Conservation (phyloP, 2,329 filamentous ascomycete species). For the Fusarium domesticum region DNA sequence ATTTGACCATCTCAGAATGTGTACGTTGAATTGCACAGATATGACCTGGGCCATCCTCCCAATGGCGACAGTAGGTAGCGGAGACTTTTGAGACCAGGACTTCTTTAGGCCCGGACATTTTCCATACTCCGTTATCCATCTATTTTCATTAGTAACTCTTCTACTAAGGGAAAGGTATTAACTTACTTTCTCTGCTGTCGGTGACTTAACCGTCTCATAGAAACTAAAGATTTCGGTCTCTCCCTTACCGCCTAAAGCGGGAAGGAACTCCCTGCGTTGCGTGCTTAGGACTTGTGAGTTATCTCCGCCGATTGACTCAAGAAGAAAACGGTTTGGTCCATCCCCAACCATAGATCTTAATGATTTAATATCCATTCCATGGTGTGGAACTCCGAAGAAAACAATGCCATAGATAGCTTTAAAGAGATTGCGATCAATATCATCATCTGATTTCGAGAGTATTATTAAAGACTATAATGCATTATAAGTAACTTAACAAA, state of each 20-base stretch:
- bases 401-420: conserved; percentile 5
- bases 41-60: conserved; percentile 18
- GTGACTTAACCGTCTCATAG: conserved; percentile 23
- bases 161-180: neutral
- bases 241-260: conserved; percentile 9
- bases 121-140: conserved; percentile 20
- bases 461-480: conserved; percentile 1
- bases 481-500: neutral
- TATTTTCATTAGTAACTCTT: conserved; percentile 2
- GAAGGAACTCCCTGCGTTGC: conserved; percentile 4
- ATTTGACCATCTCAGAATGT: conserved; percentile 29
- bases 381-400: conserved; percentile 13
- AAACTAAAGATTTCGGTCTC: conserved; percentile 22
- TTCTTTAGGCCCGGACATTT: conserved; percentile 16
- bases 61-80: conserved; percentile 21
- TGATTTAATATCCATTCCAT: conserved; percentile 9
- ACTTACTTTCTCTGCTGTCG: conserved; percentile 20
- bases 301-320: conserved; percentile 4
- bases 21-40: conserved; percentile 19
- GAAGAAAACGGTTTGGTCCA: conserved; percentile 6
- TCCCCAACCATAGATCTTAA: conserved; percentile 10
- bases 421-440: neutral
- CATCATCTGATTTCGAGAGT: conserved; percentile 2
- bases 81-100: conserved; percentile 25
- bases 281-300: conserved; percentile 6